phyloP scores from a whole-genome alignment of 495 filamentous ascomycete species.

The Wilcoxina mikolae region DNA sequence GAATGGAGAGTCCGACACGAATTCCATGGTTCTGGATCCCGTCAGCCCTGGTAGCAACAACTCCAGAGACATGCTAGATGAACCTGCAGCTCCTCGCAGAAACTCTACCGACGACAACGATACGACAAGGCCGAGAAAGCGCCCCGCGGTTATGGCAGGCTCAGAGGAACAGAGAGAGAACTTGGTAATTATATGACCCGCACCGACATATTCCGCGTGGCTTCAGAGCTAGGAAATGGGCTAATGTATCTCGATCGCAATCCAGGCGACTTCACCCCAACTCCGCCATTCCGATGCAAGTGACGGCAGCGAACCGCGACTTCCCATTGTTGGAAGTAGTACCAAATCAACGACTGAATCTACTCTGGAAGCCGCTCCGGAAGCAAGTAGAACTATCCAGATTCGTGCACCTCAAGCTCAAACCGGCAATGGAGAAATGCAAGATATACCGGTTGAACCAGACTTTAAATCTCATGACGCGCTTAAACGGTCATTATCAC shows the following conservation, averaged over 20 bases:
- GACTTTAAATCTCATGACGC: neutral
- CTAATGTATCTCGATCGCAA: neutral
- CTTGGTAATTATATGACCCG: neutral
- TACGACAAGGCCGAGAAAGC: slow-evolving; percentile 25
- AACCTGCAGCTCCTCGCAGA: slow-evolving; percentile 27
- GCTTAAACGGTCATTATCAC: neutral
- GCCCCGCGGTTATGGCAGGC: slow-evolving; percentile 27
- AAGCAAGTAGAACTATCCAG: neutral
- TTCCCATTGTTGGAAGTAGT: neutral
- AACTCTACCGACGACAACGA: slow-evolving; percentile 30
- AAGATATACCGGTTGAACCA: neutral
- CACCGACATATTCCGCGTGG: neutral
- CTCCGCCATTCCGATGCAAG: neutral
- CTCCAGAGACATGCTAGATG: slow-evolving; percentile 28
- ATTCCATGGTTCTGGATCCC: slow-evolving; percentile 26
- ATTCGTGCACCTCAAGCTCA: neutral
- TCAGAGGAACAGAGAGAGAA: slow-evolving; percentile 20
- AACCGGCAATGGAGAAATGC: neutral
- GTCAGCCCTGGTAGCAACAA: slow-evolving; percentile 26
- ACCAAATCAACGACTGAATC: slow-evolving; percentile 1
- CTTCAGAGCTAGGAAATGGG: neutral
- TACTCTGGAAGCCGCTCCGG: neutral
- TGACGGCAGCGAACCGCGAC: neutral
- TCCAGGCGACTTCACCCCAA: neutral
- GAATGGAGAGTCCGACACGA: slow-evolving; percentile 27